A percentile compares a stretch with the other conserved stretches of the same genome.
These are phyloP conservation scores for Tricholoma matsutake DNA, from an alignment of 768 basidiomycete genomes.

Conservation along the genomic window DNA sequence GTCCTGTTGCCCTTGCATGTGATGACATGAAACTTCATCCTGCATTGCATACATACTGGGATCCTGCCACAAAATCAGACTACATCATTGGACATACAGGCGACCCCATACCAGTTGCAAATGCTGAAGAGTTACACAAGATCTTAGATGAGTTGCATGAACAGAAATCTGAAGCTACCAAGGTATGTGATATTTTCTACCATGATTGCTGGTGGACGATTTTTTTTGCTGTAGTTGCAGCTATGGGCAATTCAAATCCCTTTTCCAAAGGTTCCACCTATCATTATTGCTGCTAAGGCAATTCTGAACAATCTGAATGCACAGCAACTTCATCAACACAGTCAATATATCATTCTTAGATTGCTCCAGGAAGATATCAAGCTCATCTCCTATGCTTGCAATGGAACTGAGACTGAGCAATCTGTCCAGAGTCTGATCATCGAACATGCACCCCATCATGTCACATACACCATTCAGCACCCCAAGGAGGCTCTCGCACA, in stretches of 20 bases:
- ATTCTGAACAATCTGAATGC: not conserved
- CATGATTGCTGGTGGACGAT: not conserved
- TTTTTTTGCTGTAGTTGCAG: not conserved
- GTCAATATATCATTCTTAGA: constrained; percentile 14
- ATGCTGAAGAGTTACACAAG: not conserved
- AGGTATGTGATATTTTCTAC: not conserved
- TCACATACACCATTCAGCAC: not conserved
- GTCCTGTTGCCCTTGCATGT: not conserved
- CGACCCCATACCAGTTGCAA: constrained; percentile 7
- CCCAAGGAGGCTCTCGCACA: not conserved
- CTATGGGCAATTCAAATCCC: not conserved
- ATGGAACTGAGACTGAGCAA: constrained; percentile 35
- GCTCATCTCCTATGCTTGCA: constrained; percentile 30
- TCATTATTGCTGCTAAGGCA: not conserved
- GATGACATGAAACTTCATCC: not conserved
- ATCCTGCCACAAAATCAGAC: not conserved
- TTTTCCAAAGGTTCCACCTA: not conserved
- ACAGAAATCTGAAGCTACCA: not conserved
- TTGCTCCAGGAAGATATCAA: constrained; percentile 21
- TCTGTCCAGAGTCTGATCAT: constrained; percentile 14
- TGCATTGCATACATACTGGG: not conserved
- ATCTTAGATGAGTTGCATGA: not conserved
- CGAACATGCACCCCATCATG: not conserved
- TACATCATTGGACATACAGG: constrained; percentile 8
- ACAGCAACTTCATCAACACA: not conserved